Evolutionary conservation across 768 basidiomycete genomes (phyloP).

Genomic region (Chiua virens): DNA sequence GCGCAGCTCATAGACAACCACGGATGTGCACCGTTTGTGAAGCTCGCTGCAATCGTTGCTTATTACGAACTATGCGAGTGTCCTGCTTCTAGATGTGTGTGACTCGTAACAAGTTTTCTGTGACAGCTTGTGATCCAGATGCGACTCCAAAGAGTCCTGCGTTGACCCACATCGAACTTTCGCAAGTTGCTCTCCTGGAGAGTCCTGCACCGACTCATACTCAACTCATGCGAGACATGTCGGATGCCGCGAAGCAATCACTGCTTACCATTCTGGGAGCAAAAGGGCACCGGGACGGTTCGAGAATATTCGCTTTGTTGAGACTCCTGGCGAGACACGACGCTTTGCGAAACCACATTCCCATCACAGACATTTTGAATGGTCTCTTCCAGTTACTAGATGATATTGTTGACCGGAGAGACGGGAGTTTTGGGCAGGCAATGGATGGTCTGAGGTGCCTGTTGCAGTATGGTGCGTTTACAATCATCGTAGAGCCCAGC

Average conservation of each 20-base stretch:
- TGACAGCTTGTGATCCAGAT: no score
- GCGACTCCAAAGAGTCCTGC: no score
- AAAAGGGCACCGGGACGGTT: constrained; percentile 16
- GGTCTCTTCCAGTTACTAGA: constrained; percentile 16
- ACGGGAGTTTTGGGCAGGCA: no score
- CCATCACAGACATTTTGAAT: constrained; percentile 10
- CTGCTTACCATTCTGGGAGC: constrained; percentile 6
- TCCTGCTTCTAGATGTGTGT: no score
- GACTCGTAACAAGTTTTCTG: no score
- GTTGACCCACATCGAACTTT: no score
- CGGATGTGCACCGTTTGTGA: constrained; percentile 8
- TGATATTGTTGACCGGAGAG: not conserved
- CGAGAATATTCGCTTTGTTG: constrained; percentile 21
- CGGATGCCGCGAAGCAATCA: constrained; percentile 16
- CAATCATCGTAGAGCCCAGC: no score
- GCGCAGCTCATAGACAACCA: constrained; percentile 3
- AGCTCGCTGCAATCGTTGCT: constrained; percentile 19
- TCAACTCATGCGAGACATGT: not conserved
- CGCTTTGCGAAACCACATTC: constrained; percentile 11
- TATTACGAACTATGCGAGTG: no score
- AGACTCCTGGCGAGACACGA: constrained; percentile 18
- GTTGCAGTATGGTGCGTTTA: no score
- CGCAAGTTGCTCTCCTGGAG: no score
- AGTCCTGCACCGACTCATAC: not conserved
- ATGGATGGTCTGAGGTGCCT: no score